Conservation (phyloP, 306 rosid genomes). For the Malus domestica region DNA sequence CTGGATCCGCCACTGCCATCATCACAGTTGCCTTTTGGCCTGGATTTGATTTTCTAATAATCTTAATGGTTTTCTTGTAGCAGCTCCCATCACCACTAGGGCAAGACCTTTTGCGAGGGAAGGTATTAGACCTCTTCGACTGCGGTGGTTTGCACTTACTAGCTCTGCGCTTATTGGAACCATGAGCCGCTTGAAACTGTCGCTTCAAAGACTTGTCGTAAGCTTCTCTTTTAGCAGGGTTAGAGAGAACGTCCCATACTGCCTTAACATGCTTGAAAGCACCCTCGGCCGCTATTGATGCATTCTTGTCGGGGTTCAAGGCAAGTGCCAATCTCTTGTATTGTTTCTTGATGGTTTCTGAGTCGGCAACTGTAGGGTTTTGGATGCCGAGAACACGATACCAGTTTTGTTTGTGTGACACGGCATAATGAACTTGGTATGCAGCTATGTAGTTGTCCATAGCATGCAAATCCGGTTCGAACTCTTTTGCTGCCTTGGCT, state of each 20-base stretch:
- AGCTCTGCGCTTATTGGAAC: not conserved
- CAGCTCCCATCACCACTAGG: not conserved
- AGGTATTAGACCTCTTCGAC: not conserved
- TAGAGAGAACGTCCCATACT: not conserved
- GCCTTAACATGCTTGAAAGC: not conserved
- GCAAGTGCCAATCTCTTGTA: not conserved
- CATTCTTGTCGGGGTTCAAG: conserved; percentile 1
- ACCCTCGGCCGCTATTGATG: not conserved
- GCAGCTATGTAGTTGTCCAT: not conserved
- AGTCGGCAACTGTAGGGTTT: not conserved
- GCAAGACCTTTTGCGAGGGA: not conserved
- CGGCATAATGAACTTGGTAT: not conserved
- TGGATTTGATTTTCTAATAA: not conserved
- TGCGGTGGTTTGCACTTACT: not conserved
- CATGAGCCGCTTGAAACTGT: not conserved
- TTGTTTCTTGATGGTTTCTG: not conserved
- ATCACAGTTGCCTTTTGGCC: not conserved
- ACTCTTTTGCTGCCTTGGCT: not conserved
- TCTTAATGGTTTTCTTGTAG: not conserved
- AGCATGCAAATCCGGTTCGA: not conserved
- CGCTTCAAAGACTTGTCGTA: not conserved
- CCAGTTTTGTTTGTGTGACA: not conserved
- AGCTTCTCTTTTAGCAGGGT: not conserved
- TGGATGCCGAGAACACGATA: not conserved
- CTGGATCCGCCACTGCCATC: not conserved